phyloP scores from a whole-genome alignment of 495 filamentous ascomycete species.

The Talaromyces nanjingensis region DNA sequence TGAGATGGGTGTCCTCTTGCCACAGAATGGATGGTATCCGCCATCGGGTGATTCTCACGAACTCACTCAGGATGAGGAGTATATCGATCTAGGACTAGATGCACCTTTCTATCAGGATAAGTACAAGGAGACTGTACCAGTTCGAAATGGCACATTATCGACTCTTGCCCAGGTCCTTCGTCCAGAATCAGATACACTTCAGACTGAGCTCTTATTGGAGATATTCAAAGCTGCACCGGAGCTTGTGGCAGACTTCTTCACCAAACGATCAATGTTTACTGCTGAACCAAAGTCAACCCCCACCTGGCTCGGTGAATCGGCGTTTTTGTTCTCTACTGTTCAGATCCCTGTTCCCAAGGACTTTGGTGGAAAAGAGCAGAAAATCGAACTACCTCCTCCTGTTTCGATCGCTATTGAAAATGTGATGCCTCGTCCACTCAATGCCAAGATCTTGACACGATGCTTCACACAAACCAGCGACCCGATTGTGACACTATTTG shows the following conservation, averaged over 20 bases:
- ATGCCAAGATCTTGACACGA: slow-evolving; percentile 63
- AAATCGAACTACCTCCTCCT: slow-evolving; percentile 59
- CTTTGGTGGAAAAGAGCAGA: slow-evolving; percentile 55
- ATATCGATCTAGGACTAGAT: slow-evolving; percentile 64
- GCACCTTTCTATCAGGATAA: slow-evolving; percentile 58
- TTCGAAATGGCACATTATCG: slow-evolving; percentile 67
- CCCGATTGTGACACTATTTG: slow-evolving; percentile 69
- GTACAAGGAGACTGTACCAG: slow-evolving; percentile 55
- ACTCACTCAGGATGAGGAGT: slow-evolving; percentile 33
- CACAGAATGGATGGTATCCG: slow-evolving; percentile 67
- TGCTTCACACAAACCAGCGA: slow-evolving; percentile 70
- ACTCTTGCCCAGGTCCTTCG: slow-evolving; percentile 72
- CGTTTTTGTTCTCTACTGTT: slow-evolving; percentile 74
- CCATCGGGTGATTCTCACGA: slow-evolving; percentile 49
- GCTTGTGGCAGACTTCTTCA: slow-evolving; percentile 77
- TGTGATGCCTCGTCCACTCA: slow-evolving; percentile 78
- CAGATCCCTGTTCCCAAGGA: slow-evolving; percentile 62
- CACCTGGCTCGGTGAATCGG: slow-evolving; percentile 90
- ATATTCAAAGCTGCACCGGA: slow-evolving; percentile 81
- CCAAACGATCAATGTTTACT: slow-evolving; percentile 67
- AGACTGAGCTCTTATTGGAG: slow-evolving; percentile 70
- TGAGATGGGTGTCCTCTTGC: slow-evolving; percentile 59
- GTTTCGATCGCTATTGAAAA: slow-evolving; percentile 71
- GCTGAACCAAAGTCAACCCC: slow-evolving; percentile 87
- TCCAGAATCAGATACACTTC: slow-evolving; percentile 72